Evolutionary conservation across 306 rosid species (phyloP).

Genomic region (Dicorynia guianensis): DNA sequence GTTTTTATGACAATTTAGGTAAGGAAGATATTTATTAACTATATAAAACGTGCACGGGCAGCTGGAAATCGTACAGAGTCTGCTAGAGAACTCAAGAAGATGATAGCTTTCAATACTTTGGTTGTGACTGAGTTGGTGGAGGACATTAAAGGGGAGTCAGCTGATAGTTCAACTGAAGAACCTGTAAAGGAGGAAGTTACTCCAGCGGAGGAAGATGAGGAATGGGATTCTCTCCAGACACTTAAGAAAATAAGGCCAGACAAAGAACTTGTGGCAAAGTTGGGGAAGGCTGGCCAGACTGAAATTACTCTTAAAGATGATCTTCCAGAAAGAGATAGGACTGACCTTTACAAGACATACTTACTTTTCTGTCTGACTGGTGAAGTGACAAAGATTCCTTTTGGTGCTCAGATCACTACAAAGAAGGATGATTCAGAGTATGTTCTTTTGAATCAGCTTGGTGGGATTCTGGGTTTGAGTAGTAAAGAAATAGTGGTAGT

Average conservation of each 20-base stretch:
- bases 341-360: conserved; percentile 91
- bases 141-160: conserved; percentile 93
- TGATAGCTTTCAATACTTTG: conserved; percentile 91
- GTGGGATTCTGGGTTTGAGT: conserved; percentile 85
- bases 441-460: conserved; percentile 80
- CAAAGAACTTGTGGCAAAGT: conserved; percentile 66
- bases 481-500: conserved; percentile 79
- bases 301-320: conserved; percentile 94
- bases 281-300: conserved; percentile 92
- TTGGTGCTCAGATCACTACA: conserved; percentile 81
- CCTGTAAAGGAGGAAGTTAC: conserved; percentile 57
- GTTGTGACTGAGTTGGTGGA: conserved; percentile 89
- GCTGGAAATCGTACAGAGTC: conserved; percentile 79
- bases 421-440: conserved; percentile 93
- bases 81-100: conserved; percentile 91
- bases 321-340: conserved; percentile 82
- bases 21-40: conserved; percentile 73
- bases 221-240: conserved; percentile 81
- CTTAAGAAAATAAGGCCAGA: conserved; percentile 75
- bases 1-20: conserved; percentile 61
- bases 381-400: conserved; percentile 78
- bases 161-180: conserved; percentile 65
- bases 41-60: conserved; percentile 80
- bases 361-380: conserved; percentile 87
- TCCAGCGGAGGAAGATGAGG: conserved; percentile 59